A percentile compares a stretch with the other conserved stretches of the same genome.
Evolutionary conservation across 768 basidiomycete species (phyloP).

Genomic region (Kondoa subrosea): DNA sequence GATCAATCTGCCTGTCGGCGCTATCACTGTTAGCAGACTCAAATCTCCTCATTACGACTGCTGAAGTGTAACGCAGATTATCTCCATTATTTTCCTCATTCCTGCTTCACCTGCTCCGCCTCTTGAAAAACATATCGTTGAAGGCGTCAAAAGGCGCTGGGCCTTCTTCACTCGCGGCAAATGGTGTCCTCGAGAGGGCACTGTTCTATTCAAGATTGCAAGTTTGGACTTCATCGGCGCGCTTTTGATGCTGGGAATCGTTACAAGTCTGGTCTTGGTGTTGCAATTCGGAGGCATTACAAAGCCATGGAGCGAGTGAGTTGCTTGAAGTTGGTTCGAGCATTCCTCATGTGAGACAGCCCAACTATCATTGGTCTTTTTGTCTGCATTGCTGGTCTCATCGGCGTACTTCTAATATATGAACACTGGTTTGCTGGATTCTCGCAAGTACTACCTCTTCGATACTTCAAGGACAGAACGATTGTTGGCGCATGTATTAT

Average conservation of each 20-base stretch:
- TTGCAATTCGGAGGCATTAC: constrained; percentile 41
- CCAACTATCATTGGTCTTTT: not conserved
- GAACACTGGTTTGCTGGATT: not conserved
- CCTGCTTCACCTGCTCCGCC: not conserved
- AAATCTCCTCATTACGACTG: not conserved
- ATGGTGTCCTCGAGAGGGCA: constrained; percentile 17
- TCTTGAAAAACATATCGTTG: not conserved
- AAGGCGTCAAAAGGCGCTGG: not conserved
- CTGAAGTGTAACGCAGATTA: too few species aligned
- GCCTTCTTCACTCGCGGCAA: constrained; percentile 23
- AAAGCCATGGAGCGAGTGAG: too few species aligned
- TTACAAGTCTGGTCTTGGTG: constrained; percentile 36
- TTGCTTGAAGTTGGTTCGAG: not conserved
- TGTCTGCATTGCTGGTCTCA: not conserved
- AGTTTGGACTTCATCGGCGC: constrained; percentile 37
- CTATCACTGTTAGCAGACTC: constrained; percentile 27
- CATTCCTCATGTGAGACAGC: not conserved
- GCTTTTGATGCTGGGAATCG: constrained; percentile 31
- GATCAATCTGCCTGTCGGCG: constrained; percentile 30
- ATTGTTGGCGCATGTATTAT: constrained; percentile 2
- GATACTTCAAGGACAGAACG: not conserved
- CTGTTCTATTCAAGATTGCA: constrained; percentile 3
- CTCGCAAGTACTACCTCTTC: not conserved
- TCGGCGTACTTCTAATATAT: not conserved
- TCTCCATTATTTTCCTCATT: constrained; percentile 21